A percentile compares a stretch with the other conserved stretches of the same genome.
These are phyloP conservation scores for Monilinia polystroma DNA, from an alignment of 2,329 filamentous ascomycete genomes.

Conservation along the genomic window DNA sequence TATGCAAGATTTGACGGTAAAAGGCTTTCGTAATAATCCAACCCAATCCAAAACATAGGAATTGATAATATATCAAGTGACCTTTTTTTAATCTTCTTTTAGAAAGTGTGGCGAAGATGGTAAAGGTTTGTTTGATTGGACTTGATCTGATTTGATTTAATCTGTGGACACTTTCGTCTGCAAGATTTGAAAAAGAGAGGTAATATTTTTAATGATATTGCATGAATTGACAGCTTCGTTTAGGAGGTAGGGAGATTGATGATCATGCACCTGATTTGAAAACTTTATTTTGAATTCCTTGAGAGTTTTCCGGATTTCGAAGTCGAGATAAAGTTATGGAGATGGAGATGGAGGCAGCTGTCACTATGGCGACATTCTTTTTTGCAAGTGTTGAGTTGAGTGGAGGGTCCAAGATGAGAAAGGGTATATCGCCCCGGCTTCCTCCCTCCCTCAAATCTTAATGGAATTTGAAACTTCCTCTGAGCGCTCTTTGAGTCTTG, in stretches of 20 bases:
- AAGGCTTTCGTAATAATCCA: not conserved
- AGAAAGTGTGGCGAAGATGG: slow-evolving; percentile 10
- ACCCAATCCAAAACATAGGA: not conserved
- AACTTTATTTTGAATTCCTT: not conserved
- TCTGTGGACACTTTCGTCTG: slow-evolving; percentile 7
- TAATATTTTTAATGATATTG: slow-evolving; percentile 6
- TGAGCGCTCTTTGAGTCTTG: not conserved
- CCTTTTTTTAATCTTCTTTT: not conserved
- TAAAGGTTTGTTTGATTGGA: slow-evolving; percentile 8
- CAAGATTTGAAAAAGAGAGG: not conserved
- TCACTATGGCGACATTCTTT: not conserved
- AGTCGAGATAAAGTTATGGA: slow-evolving; percentile 29
- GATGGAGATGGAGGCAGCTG: not conserved
- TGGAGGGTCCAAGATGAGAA: slow-evolving; percentile 1
- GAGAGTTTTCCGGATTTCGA: slow-evolving; percentile 21
- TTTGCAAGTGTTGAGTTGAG: not conserved
- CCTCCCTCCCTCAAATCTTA: slow-evolving; percentile 5
- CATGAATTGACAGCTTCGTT: slow-evolving; percentile 29
- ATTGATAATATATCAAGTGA: not conserved
- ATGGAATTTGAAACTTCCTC: not conserved
- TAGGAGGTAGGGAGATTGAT: slow-evolving; percentile 17
- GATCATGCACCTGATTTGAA: slow-evolving; percentile 25
- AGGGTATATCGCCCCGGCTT: not conserved
- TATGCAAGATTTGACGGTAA: not conserved
- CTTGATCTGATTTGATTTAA: not conserved